Percentiles rank a stretch among this genome's conserved stretches.
phyloP scores from a whole-genome alignment of 768 basidiomycete genomes.

The Suillus variegatus region DNA sequence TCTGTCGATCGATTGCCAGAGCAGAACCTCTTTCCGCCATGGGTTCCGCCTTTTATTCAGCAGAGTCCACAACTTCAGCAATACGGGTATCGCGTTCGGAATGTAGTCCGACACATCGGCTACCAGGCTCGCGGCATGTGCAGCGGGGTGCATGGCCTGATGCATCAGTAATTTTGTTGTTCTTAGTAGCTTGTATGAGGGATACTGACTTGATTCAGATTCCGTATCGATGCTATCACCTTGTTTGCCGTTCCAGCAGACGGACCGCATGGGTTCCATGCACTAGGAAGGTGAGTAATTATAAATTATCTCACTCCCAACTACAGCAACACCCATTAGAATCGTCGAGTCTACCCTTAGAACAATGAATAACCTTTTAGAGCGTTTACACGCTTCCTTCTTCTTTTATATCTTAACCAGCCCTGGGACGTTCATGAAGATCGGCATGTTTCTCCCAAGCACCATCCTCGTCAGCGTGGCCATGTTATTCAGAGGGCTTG shows the following conservation, averaged over 20 bases:
- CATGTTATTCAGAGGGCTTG: slow-evolving; percentile 83
- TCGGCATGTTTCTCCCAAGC: slow-evolving; percentile 89
- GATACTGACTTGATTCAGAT: slow-evolving; percentile 46
- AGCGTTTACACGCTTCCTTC: slow-evolving; percentile 95
- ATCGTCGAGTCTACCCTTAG: slow-evolving; percentile 86
- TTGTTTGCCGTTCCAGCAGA: slow-evolving; percentile 83
- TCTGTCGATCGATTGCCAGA: slow-evolving; percentile 31
- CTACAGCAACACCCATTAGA: slow-evolving; percentile 38
- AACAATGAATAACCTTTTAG: slow-evolving; percentile 91
- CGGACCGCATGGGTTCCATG: slow-evolving; percentile 95
- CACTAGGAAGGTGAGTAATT: slow-evolving; percentile 74
- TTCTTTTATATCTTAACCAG: slow-evolving; percentile 82
- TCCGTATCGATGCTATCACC: slow-evolving; percentile 93
- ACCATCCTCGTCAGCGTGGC: slow-evolving; percentile 81
- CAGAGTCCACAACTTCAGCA: slow-evolving; percentile 45
- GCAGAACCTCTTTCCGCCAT: slow-evolving; percentile 37
- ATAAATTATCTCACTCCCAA: neutral
- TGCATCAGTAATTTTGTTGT: slow-evolving; percentile 64
- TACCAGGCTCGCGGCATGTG: slow-evolving; percentile 80
- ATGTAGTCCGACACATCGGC: slow-evolving; percentile 66
- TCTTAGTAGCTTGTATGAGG: neutral
- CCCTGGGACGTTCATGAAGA: slow-evolving; percentile 75
- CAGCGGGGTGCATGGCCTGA: slow-evolving; percentile 88
- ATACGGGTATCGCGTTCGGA: slow-evolving; percentile 61
- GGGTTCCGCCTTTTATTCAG: slow-evolving; percentile 48